Evolutionary conservation across 306 rosid species (phyloP).

Genomic region (Fagus sylvatica): DNA sequence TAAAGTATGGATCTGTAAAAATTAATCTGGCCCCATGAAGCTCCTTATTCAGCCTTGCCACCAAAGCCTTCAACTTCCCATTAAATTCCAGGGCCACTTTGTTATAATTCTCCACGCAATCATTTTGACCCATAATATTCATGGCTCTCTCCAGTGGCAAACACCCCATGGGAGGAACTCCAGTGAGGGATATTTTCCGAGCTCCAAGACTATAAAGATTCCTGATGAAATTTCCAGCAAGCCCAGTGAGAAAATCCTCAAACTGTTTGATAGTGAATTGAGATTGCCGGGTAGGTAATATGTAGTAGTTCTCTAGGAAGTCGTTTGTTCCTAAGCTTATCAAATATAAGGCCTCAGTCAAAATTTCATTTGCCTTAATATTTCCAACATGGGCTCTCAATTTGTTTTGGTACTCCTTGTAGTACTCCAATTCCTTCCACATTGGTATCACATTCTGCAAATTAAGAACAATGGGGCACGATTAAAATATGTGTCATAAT

Average conservation of each 20-base stretch:
- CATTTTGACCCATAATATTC: conserved; percentile 29
- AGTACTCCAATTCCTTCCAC: conserved; percentile 74
- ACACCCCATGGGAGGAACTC: conserved; percentile 85
- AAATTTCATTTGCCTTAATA: conserved; percentile 37
- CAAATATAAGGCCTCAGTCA: conserved; percentile 50
- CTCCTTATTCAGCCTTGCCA: conserved; percentile 31
- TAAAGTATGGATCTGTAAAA: conserved; percentile 13
- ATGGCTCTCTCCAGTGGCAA: conserved; percentile 73
- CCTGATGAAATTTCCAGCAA: conserved; percentile 49
- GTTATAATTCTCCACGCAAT: conserved; percentile 39
- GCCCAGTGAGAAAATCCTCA: conserved; percentile 46
- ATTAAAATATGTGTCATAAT: too few species aligned
- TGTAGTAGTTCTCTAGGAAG: conserved; percentile 69
- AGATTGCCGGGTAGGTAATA: conserved; percentile 37
- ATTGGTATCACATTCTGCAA: conserved; percentile 76
- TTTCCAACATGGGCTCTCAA: conserved; percentile 50
- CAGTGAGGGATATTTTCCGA: conserved; percentile 58
- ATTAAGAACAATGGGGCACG: neutral
- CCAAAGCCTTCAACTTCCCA: conserved; percentile 31
- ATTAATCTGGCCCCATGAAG: conserved; percentile 35
- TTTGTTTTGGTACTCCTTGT: conserved; percentile 58
- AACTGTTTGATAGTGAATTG: conserved; percentile 45
- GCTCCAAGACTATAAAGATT: conserved; percentile 57
- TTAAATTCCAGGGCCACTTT: conserved; percentile 45
- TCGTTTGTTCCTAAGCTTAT: conserved; percentile 77